Conservation (phyloP, 192 early-diverging fungal genomes). For the Coemansia sp. region DNA sequence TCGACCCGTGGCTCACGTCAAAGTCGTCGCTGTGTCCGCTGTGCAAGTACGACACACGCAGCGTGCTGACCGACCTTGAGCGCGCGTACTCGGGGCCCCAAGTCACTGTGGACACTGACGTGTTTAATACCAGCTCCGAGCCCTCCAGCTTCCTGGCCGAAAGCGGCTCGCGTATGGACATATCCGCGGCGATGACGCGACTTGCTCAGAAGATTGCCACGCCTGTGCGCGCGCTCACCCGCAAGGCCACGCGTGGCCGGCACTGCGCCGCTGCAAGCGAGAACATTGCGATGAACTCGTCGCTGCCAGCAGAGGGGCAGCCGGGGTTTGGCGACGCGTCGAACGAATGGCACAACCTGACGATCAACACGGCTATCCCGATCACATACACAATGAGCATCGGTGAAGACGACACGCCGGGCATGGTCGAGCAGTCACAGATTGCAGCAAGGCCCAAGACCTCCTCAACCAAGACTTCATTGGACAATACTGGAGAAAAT, state of each 20-base stretch:
- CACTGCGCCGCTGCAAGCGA: not conserved
- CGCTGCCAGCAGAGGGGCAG: not conserved
- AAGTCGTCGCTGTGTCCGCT: slow-evolving; percentile 53
- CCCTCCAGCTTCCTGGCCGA: slow-evolving; percentile 43
- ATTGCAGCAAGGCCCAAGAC: not conserved
- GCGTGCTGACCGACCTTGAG: slow-evolving; percentile 47
- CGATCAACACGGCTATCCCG: not conserved
- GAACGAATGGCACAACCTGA: not conserved
- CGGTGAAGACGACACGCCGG: slow-evolving; percentile 2
- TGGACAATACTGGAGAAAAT: not conserved
- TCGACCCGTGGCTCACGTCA: slow-evolving; percentile 56
- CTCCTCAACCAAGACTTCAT: not conserved
- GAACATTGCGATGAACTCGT: not conserved
- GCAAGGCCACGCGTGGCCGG: not conserved
- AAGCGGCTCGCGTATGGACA: slow-evolving; percentile 18
- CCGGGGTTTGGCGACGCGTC: not conserved
- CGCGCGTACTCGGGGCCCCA: slow-evolving; percentile 29
- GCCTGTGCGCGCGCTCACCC: slow-evolving; percentile 5
- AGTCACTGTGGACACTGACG: slow-evolving; percentile 7
- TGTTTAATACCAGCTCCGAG: slow-evolving; percentile 29
- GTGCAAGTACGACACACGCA: slow-evolving; percentile 53
- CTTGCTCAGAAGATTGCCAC: not conserved
- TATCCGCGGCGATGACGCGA: not conserved
- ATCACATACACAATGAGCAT: slow-evolving; percentile 8
- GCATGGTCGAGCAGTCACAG: not conserved